Percentiles rank a stretch among this genome's conserved stretches.
Conservation (phyloP, 371 early-diverging fungal species). For the Mucor circinelloides region DNA sequence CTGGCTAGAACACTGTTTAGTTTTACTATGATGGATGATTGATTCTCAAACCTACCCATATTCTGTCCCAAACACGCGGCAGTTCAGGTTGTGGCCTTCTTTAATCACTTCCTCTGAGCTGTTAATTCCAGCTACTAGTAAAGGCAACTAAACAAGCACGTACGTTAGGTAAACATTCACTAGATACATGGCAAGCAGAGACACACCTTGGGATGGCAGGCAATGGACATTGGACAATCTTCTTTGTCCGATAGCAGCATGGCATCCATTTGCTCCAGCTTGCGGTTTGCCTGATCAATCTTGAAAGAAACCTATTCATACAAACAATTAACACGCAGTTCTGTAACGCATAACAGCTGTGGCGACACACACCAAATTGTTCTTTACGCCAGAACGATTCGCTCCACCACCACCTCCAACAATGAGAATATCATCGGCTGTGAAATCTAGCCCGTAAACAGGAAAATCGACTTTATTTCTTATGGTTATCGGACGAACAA, state of each 20-base stretch:
- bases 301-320: constrained; percentile 22
- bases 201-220: constrained; percentile 60
- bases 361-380: constrained; percentile 56
- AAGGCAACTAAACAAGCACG: constrained; percentile 26
- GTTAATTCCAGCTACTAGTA: constrained; percentile 60
- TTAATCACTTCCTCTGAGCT: constrained; percentile 43
- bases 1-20: background rate
- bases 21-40: background rate
- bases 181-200: background rate
- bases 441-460: constrained; percentile 60
- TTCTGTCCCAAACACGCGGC: constrained; percentile 53
- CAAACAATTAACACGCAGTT: background rate
- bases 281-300: constrained; percentile 7
- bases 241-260: constrained; percentile 45
- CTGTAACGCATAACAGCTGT: background rate
- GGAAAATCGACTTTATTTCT: constrained; percentile 39
- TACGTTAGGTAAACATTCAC: background rate
- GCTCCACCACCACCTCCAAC: constrained; percentile 70
- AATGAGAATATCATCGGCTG: constrained; percentile 51
- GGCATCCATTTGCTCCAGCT: background rate
- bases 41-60: constrained; percentile 21
- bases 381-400: constrained; percentile 62
- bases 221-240: constrained; percentile 69
- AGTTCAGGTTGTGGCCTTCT: constrained; percentile 56
- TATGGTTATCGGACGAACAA: constrained; percentile 7